Conservation (phyloP, 495 filamentous ascomycete genomes). For the Lophiostoma macrostomum region DNA sequence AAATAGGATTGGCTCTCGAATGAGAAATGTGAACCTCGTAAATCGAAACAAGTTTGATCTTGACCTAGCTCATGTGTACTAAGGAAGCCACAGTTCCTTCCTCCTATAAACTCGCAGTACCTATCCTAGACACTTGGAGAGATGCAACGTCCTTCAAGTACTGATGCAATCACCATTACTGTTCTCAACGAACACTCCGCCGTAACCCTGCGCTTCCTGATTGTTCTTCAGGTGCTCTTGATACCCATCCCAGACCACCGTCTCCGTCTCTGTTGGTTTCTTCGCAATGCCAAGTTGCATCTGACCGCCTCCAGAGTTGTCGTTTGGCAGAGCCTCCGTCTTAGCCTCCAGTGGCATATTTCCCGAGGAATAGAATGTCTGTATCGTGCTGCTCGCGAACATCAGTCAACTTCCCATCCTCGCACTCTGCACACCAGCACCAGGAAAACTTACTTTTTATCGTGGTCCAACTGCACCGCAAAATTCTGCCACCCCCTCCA, state of each 20-base stretch:
- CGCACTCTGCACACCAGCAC: background rate
- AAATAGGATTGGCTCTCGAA: too few species aligned
- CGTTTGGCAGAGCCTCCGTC: conserved; percentile 9
- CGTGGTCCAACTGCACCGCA: conserved; percentile 24
- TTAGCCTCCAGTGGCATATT: conserved; percentile 7
- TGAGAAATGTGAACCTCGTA: too few species aligned
- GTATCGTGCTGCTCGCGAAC: conserved; percentile 19
- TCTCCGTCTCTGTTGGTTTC: conserved; percentile 31
- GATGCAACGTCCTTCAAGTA: background rate
- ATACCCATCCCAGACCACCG: conserved; percentile 29
- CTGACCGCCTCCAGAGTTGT: conserved; percentile 25
- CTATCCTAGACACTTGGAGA: too few species aligned
- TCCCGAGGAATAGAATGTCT: conserved; percentile 22
- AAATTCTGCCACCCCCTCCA: conserved; percentile 23
- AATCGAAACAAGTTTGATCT: too few species aligned
- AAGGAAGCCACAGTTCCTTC: too few species aligned
- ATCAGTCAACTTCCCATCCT: background rate
- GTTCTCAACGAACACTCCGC: conserved; percentile 28
- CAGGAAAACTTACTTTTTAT: conserved; percentile 13
- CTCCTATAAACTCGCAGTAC: too few species aligned
- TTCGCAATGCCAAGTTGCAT: conserved; percentile 29
- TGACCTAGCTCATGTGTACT: too few species aligned
- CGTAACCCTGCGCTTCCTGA: conserved; percentile 21
- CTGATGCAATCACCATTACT: conserved; percentile 17
- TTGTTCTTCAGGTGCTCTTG: conserved; percentile 12